Evolutionary conservation across 1,139 yeast genomes (phyloP).

Genomic region (Candida buenavistaensis): DNA sequence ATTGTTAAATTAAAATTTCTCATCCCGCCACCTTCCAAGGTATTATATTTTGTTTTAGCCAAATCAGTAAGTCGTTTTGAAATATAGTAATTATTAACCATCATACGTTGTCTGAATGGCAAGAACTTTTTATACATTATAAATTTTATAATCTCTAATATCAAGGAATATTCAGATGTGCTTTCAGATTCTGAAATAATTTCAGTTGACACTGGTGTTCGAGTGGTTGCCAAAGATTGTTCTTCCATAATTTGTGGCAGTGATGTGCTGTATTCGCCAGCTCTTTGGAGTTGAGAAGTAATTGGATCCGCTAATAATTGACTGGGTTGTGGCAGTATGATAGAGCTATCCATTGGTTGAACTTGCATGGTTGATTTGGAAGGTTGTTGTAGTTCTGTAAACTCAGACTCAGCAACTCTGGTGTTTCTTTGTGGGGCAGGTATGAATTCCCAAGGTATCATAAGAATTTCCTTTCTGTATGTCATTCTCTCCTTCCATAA

Average conservation of each 20-base stretch:
- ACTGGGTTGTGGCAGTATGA: too few species aligned
- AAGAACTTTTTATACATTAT: slow-evolving; percentile 22
- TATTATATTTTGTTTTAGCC: slow-evolving; percentile 19
- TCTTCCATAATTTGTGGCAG: too few species aligned
- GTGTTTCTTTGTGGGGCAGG: slow-evolving; percentile 11
- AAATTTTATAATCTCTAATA: slow-evolving; percentile 33
- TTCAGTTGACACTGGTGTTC: too few species aligned
- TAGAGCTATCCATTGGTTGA: too few species aligned
- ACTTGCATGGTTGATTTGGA: background rate
- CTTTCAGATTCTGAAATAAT: slow-evolving; percentile 29
- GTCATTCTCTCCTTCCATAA: slow-evolving; percentile 35
- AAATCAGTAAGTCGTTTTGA: slow-evolving; percentile 23
- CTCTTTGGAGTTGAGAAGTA: too few species aligned
- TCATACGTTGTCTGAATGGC: slow-evolving; percentile 24
- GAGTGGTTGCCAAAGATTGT: too few species aligned
- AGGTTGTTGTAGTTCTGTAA: background rate
- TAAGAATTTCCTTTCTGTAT: slow-evolving; percentile 19
- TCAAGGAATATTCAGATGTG: too few species aligned
- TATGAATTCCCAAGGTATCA: slow-evolving; percentile 25
- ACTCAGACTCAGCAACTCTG: too few species aligned
- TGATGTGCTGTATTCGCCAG: too few species aligned
- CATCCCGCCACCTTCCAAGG: slow-evolving; percentile 10
- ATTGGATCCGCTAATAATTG: too few species aligned
- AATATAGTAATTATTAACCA: slow-evolving; percentile 25
- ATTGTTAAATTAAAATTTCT: too few species aligned